Percentiles rank a stretch among this genome's conserved stretches.
Conservation (phyloP, 352 stramenopile genomes). For the Globisporangium cystogenes region DNA sequence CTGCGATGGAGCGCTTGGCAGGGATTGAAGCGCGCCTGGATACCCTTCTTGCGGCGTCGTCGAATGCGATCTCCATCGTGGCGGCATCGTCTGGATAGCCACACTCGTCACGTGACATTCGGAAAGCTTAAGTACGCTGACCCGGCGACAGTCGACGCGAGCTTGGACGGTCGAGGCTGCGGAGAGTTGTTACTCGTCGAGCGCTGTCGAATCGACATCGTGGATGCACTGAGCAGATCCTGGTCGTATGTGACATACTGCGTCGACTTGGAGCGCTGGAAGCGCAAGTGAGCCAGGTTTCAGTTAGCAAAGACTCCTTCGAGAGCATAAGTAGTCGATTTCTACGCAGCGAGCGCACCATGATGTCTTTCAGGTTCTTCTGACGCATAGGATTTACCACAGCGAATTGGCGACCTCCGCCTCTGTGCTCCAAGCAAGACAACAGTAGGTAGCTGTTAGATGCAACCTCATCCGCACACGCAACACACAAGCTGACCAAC, state of each 20-base stretch:
- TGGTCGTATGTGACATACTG: constrained; percentile 37
- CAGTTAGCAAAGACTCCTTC: background rate
- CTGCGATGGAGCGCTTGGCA: constrained; percentile 32
- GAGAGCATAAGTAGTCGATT: background rate
- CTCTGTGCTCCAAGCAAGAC: constrained; percentile 13
- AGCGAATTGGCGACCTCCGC: constrained; percentile 50
- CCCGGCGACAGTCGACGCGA: constrained; percentile 7
- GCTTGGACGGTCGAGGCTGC: constrained; percentile 2
- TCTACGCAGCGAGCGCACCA: constrained; percentile 19
- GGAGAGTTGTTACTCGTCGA: constrained; percentile 8
- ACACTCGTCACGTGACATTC: constrained; percentile 21
- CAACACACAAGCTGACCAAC: background rate
- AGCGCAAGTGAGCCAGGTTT: background rate
- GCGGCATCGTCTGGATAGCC: constrained; percentile 3
- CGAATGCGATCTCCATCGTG: constrained; percentile 10
- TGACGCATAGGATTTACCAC: constrained; percentile 21
- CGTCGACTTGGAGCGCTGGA: constrained; percentile 26
- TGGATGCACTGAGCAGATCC: constrained; percentile 49
- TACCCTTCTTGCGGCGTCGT: constrained; percentile 11
- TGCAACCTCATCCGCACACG: background rate
- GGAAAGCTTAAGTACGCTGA: constrained; percentile 35
- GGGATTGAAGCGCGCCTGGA: constrained; percentile 41
- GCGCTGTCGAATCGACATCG: constrained; percentile 47
- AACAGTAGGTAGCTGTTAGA: background rate
- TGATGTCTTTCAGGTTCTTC: constrained; percentile 26